Base-by-base conservation (phyloP, 768 basidiomycete genomes). In the Trametes sanguinea region DNA sequence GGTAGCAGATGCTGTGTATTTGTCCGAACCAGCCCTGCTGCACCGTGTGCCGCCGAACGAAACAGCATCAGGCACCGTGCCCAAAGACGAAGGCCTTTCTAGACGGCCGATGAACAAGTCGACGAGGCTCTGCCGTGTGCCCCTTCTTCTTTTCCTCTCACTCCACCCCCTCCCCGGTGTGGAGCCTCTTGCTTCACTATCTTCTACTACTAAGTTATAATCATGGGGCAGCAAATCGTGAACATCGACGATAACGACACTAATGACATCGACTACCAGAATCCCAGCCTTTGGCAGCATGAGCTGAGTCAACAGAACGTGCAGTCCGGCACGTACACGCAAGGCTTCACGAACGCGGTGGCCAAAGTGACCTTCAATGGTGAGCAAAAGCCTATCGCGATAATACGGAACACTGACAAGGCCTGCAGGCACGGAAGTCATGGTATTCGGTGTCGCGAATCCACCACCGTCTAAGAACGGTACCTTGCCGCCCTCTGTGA, bases 341-440 rank as follows among this genome's bases (percentile, higher is more conserved):
- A 27, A 16, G 58, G 58, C 6, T 43, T 46, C 17, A 53, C 51
- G 39, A 51, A 52, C 14, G 58, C 58, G 30, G 42, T 45, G 3
- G 51, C 51, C n/a, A 44, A 53, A 10, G 52, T 60, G 33, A 17
- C 32, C 8, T 60, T 60, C 51, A 53, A 60, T 37, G 58, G 58
- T 60, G 22, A 32, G 51, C 10, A 22, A 37, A 29, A 10, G 14
- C 9, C 37, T 29, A 14, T 22, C 8, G 3, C 37, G 27, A 5
- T 9, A 2, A 3, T 10, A 14, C 14, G 2, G 29, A 17, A 5
- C 40, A 9, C 1, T 47, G n/a, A 48, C 10, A 33, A 14, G 9
- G 16, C 10, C 6, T 22, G n/a, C 33, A 60, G 58, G 58, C 9
- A 53, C 58, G 33, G 51, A 46, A 29, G 58, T 60, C 5, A 37